Evolutionary conservation across 768 basidiomycete species (phyloP).

Genomic region (Sutorius australiensis): DNA sequence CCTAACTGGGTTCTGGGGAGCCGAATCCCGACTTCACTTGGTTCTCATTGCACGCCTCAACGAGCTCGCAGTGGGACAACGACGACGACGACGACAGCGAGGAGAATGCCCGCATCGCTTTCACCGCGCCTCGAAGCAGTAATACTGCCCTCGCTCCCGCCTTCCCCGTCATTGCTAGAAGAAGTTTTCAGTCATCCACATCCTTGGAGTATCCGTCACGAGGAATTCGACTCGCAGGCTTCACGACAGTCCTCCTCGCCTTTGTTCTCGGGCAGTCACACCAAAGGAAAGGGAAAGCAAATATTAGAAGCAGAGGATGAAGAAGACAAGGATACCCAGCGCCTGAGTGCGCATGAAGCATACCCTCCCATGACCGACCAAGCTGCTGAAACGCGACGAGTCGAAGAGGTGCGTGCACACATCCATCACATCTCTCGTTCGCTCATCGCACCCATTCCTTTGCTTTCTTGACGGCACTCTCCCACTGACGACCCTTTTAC

Average conservation of each 20-base stretch:
- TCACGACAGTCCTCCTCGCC: slow-evolving; percentile 21
- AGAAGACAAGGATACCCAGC: slow-evolving; percentile 23
- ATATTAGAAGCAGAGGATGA: slow-evolving; percentile 10
- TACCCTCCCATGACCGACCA: slow-evolving; percentile 73
- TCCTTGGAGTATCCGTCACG: slow-evolving; percentile 32
- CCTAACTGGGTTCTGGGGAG: slow-evolving; percentile 12
- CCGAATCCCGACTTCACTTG: slow-evolving; percentile 12
- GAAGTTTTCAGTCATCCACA: slow-evolving; percentile 42
- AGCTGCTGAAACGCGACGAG: slow-evolving; percentile 59
- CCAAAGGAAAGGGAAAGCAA: slow-evolving; percentile 35
- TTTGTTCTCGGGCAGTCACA: background rate
- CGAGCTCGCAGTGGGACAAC: background rate
- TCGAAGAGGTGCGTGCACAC: slow-evolving; percentile 61
- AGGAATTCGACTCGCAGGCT: slow-evolving; percentile 16
- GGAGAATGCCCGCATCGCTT: slow-evolving; percentile 17
- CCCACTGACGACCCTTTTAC: background rate
- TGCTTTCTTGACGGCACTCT: background rate
- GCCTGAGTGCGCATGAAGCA: slow-evolving; percentile 18
- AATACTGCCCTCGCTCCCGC: slow-evolving; percentile 33
- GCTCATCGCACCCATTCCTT: background rate
- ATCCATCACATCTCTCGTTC: background rate
- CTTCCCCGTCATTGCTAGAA: slow-evolving; percentile 38
- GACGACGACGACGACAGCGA: slow-evolving; percentile 13
- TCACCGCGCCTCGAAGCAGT: slow-evolving; percentile 8
- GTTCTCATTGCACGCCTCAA: background rate